phyloP scores from a whole-genome alignment of 2,329 filamentous ascomycete genomes.

The Domatiomyces catenatus region DNA sequence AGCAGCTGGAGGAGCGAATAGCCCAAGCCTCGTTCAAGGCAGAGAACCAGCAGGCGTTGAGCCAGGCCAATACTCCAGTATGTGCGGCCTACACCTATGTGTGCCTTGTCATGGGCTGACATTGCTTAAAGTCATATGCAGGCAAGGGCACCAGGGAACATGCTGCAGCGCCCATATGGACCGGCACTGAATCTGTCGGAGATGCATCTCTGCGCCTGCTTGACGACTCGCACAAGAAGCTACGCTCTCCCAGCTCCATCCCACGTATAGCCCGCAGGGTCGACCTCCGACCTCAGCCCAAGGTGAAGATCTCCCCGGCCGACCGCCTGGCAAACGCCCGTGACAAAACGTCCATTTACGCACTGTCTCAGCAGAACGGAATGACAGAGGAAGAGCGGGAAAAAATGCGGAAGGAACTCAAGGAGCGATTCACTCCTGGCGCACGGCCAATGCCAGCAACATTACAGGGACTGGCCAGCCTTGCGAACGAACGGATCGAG shows the following conservation, averaged over 20 bases:
- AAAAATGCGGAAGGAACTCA: conserved; percentile 55
- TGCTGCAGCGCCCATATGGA: conserved; percentile 59
- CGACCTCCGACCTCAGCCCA: conserved; percentile 32
- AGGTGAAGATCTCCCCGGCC: conserved; percentile 30
- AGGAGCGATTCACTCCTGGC: conserved; percentile 62
- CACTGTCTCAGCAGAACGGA: conserved; percentile 36
- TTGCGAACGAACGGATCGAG: conserved; percentile 87
- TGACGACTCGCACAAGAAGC: conserved; percentile 44
- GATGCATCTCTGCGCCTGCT: conserved; percentile 74
- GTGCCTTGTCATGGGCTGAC: not conserved
- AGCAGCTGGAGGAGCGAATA: conserved; percentile 43
- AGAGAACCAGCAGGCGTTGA: conserved; percentile 39
- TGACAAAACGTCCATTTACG: conserved; percentile 43
- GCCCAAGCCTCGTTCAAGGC: conserved; percentile 39
- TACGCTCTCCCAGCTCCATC: conserved; percentile 29
- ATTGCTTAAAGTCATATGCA: conserved; percentile 34
- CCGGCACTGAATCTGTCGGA: conserved; percentile 55
- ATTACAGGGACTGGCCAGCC: conserved; percentile 58
- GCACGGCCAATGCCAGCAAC: conserved; percentile 60
- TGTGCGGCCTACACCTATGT: conserved; percentile 6
- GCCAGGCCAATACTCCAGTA: conserved; percentile 38
- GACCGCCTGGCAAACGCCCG: conserved; percentile 41
- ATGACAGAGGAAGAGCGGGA: conserved; percentile 59
- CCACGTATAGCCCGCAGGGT: conserved; percentile 22
- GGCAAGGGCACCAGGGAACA: conserved; percentile 53